Base-by-base conservation (phyloP, 176 grass and related monocot genomes). In the Aegilops longissima region DNA sequence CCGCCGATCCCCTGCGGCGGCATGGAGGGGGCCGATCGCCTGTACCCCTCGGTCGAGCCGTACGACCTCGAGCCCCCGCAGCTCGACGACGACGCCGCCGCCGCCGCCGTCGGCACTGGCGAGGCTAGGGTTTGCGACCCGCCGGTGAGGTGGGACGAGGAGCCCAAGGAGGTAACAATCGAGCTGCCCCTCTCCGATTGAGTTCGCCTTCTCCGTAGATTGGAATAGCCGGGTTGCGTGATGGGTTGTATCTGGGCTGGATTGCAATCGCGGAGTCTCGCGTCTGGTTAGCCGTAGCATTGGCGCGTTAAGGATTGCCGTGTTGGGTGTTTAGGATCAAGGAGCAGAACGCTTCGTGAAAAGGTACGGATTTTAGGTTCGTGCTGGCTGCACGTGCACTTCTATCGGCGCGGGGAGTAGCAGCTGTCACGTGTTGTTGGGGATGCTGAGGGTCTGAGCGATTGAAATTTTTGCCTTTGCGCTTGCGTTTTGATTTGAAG, bases 111-210 rank as follows among this genome's bases (percentile, higher is more conserved):
- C 21, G 70, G 11, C 42, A 42, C 12, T 8, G 82, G 17, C 18
- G 73, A 73, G 66, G 56, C 56, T 83, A 69, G 73, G 73, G 80
- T 58, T 83, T 73, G 54, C 66, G 74, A 87, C 13, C 10, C 4
- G 56, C 66, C 52, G 56, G 89, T 87, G 12, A 79, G 77, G 80
- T 90, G 89, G 89, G 84, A 90, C 66, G 74, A 87, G 13, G 89
- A 87, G 20, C 73, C 74, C 18, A 76, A 66, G 27, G 33, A 29
- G 84, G 89, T 90, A 83, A 59, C 0, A 20, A 73, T 73, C 42
- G 1, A 83, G 33, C 67, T 20, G 8, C 20, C 44, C 66, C 40
- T 16, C 6, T 1, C 38, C 20, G 34, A 47, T 59, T 14, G 40
- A 56, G 16, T 10, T 81, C 4, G 18, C 44, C 16, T 72, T 47